A percentile compares a stretch with the other conserved stretches of the same genome.
Evolutionary conservation across 2,329 filamentous ascomycete genomes (phyloP).

Genomic region (Fusarium graminum): DNA sequence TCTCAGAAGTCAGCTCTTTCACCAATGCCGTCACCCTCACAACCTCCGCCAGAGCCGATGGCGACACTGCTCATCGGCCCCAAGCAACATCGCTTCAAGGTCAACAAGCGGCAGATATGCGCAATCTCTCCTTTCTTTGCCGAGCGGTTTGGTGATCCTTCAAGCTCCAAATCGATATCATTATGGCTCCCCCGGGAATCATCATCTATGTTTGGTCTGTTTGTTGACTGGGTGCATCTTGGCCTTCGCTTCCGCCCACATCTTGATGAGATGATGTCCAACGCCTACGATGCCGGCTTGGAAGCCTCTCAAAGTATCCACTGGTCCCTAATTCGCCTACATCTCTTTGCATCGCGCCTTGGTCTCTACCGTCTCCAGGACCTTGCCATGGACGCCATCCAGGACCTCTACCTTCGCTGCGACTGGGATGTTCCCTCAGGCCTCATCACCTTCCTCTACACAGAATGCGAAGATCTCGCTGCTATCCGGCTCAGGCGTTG

Average conservation of each 20-base stretch:
- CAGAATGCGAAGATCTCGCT: constrained; percentile 63
- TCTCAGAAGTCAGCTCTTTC: constrained; percentile 46
- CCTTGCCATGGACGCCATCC: constrained; percentile 68
- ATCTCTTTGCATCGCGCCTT: constrained; percentile 68
- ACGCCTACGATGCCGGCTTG: constrained; percentile 49
- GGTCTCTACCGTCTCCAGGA: constrained; percentile 66
- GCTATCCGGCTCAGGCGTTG: constrained; percentile 68
- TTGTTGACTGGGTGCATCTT: constrained; percentile 66
- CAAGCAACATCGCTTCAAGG: constrained; percentile 57
- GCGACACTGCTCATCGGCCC: constrained; percentile 59
- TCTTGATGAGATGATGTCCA: constrained; percentile 58
- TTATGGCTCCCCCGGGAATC: constrained; percentile 62
- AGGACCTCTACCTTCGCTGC: constrained; percentile 69
- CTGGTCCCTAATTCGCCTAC: constrained; percentile 68
- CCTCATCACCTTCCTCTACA: constrained; percentile 67
- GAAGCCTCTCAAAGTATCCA: constrained; percentile 59
- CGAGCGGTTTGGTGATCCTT: constrained; percentile 57
- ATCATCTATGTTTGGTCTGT: constrained; percentile 66
- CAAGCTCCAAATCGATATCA: constrained; percentile 49
- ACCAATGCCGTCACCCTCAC: constrained; percentile 38
- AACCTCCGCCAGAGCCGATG: constrained; percentile 44
- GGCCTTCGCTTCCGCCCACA: constrained; percentile 58
- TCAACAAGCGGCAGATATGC: constrained; percentile 62
- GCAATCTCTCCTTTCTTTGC: constrained; percentile 63
- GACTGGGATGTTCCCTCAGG: constrained; percentile 69